Evolutionary conservation across 2,329 filamentous ascomycete genomes (phyloP), one percentile per base, ranked within the genome.

Genomic region (Sclerotinia spermophila): DNA sequence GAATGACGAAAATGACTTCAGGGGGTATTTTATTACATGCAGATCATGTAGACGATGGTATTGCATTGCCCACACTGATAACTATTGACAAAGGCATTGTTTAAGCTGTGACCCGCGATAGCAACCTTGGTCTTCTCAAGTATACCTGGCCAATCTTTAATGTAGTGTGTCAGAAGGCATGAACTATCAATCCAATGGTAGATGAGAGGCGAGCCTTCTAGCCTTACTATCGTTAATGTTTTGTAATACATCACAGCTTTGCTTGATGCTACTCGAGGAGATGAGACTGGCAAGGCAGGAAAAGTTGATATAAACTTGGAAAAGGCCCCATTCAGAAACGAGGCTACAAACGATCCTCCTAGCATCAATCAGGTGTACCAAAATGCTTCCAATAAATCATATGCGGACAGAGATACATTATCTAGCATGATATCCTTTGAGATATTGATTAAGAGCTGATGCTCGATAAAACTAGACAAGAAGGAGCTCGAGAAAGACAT

Each of bases 361-460:
- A 27, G 30, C 13, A 30, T 38, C 45, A 38, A 17, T 21, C n/a
- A 40, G 33, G 24, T 13, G 38, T 27, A 40, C 24, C 3, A 6
- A 44, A 38, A 53, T 38, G 24, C 44, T 40, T 35, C 11, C 45
- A 65, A 65, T 48, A 65, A 30, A 53, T n/a, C 45, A 53, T 40
- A 65, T 53, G 21, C 10, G 38, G 61, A 65, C 38, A 53, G 17
- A 30, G n/a, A 65, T 65, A 45, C 61, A 65, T 65, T 65, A 53
- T 65, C 61, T 65, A 40, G 61, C 61, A 65, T 65, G 17, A 11
- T 21, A 51, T 15, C 24, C n/a, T 15, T 65, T 10, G 33, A 65
- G 45, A 40, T 65, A 65, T 65, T 53, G 61, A 53, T 53, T 40
- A 27, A 40, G n/a, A 51, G 33, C 45, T n/a, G 17, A 65, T 30